Evolutionary conservation across 2,329 filamentous ascomycete genomes (phyloP), one percentile per base, ranked within the genome.

Genomic region (Grosmannia penicillata): DNA sequence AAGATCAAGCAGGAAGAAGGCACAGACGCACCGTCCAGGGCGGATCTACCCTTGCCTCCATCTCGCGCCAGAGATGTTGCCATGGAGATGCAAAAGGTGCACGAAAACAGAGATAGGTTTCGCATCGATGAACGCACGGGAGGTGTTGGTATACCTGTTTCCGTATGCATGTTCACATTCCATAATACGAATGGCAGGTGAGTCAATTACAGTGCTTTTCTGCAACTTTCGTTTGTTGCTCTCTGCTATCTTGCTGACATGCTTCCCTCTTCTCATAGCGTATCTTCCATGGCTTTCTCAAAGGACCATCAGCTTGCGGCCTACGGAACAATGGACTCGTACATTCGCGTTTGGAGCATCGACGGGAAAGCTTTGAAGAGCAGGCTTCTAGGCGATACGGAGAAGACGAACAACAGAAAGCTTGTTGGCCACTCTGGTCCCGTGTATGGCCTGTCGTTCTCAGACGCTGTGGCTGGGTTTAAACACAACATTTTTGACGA

Each of bases 81-180:
- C 22, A 83, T 95, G 63, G 91, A 96, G 57, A 86, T 96, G 50
- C 84, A 91, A 52, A 91, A 89, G 54, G 76, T 96, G 9, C 83
- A 85, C 47, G 91, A 98, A 57, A 84, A 93, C 51, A 77, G 91
- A 18, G 89, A 96, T 51, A 74, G 89, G 15, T 93, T 95, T 56
- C 81, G 76, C 53, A 89, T 96, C 41, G 83, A 93, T 43, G 75
- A 78, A 17, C 75, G 82, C 25, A 89, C 82, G 11, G 83, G 85
- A 14, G 89, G 87, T 8, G 72, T 87, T 36, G 85, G 87, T 13
- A 75, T 85, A 39, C 78, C 78, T 21, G 69, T 95, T 43, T 93
- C 86, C 51, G 79, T 93, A 19, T 91, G 84, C 65, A 96, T 96
- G 82, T 95, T 93, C 56, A 98, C 91, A 1, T 94, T 96, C 53